These are phyloP conservation scores for Baorangia bicolor DNA, from an alignment of 768 basidiomycete species.

Conservation along the genomic window DNA sequence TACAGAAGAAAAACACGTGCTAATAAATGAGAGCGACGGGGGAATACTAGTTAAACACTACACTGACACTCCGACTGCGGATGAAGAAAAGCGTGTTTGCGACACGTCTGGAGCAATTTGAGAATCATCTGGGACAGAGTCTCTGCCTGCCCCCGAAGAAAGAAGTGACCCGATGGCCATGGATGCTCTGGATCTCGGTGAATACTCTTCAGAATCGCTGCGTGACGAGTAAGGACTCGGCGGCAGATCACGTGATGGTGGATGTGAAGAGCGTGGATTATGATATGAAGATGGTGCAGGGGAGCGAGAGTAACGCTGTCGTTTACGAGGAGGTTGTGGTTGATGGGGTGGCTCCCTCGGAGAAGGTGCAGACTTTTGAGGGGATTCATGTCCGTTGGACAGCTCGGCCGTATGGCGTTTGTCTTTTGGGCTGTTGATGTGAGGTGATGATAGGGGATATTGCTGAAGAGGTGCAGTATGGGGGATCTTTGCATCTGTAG, in stretches of 20 bases:
- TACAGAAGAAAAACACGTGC: conserved; percentile 19
- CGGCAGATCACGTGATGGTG: conserved; percentile 50
- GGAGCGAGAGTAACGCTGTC: conserved; percentile 60
- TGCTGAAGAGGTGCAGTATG: conserved; percentile 24
- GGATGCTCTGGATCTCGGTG: conserved; percentile 66
- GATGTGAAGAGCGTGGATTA: conserved; percentile 32
- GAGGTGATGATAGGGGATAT: conserved; percentile 41
- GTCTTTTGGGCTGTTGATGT: conserved; percentile 26
- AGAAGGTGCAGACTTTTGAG: conserved; percentile 7
- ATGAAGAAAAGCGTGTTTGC: conserved; percentile 17
- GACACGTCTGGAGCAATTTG: conserved; percentile 21
- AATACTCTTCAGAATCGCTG: conserved; percentile 66
- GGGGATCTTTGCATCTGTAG: conserved; percentile 31
- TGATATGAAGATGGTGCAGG: conserved; percentile 45
- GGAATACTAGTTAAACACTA: conserved; percentile 7
- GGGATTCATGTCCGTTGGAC: conserved; percentile 16
- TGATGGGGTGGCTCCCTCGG: conserved; percentile 33
- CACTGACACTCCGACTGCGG: conserved; percentile 23
- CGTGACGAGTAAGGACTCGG: conserved; percentile 74
- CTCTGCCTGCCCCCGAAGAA: conserved; percentile 41
- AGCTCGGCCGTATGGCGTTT: conserved; percentile 16
- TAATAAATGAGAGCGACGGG: conserved; percentile 19
- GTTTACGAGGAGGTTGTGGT: conserved; percentile 54
- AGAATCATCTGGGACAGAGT: conserved; percentile 26
- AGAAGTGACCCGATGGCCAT: conserved; percentile 82